phyloP scores from a whole-genome alignment of 306 rosid genomes.

The Prunus kanzakura region DNA sequence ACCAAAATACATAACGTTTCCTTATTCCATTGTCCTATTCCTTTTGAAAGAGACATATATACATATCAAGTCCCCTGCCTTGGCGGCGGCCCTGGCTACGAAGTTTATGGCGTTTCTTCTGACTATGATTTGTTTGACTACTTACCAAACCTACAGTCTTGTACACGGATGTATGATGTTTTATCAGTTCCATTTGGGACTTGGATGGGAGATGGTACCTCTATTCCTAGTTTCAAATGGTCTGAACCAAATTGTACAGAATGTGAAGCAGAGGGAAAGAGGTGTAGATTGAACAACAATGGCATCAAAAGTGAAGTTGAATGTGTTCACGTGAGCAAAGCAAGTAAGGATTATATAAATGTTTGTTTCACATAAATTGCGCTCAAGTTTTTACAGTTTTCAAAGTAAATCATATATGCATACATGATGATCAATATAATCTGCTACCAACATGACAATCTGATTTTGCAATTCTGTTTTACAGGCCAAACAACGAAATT shows the following conservation, averaged over 20 bases:
- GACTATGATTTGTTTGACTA: rapidly evolving
- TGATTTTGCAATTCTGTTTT: background rate
- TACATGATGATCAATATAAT: background rate
- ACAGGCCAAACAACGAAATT: conserved; percentile 13
- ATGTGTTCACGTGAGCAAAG: background rate
- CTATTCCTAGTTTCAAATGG: conserved; percentile 17
- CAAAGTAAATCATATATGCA: no score
- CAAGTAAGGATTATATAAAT: conserved; percentile 4
- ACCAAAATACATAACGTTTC: no score
- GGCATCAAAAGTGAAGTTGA: background rate
- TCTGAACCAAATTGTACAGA: conserved; percentile 25
- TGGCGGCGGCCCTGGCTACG: no score
- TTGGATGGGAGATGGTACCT: rapidly evolving
- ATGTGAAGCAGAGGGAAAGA: conserved; percentile 30
- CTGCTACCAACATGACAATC: background rate
- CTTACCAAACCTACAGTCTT: no score
- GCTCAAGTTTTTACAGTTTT: no score
- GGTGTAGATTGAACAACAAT: conserved; percentile 29
- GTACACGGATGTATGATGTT: no score
- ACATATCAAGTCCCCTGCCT: no score
- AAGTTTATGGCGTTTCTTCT: no score
- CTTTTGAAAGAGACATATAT: no score
- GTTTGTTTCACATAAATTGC: no score
- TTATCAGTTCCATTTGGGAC: no score
- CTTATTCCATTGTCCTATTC: no score